A percentile compares a stretch with the other conserved stretches of the same genome.
phyloP scores from a whole-genome alignment of 371 early-diverging fungal species.

The Mortierella sp. region DNA sequence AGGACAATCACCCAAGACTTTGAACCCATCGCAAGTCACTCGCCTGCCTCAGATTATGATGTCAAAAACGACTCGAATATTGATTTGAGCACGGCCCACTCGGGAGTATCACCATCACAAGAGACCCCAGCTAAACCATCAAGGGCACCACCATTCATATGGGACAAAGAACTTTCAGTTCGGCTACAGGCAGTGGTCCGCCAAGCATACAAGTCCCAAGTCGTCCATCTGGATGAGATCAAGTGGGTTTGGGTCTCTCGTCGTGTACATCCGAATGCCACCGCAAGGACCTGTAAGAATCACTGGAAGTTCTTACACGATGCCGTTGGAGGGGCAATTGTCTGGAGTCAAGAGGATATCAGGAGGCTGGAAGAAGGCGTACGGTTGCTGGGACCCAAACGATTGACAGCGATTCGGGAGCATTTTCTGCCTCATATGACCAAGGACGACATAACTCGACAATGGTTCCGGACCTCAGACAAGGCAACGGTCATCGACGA shows the following conservation, averaged over 20 bases:
- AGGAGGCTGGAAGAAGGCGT: constrained; percentile 37
- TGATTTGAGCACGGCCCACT: too few species aligned
- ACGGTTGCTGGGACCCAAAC: constrained; percentile 35
- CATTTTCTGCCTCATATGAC: constrained; percentile 37
- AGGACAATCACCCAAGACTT: constrained; percentile 7
- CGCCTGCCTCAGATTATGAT: background rate
- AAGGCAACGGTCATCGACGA: constrained; percentile 22
- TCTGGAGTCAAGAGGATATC: constrained; percentile 32
- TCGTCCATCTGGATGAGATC: constrained; percentile 26
- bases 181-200: constrained; percentile 25
- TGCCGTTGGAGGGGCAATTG: too few species aligned
- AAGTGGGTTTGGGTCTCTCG: constrained; percentile 40
- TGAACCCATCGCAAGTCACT: background rate
- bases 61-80: background rate
- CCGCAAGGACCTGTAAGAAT: constrained; percentile 23
- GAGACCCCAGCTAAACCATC: background rate
- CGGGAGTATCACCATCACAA: background rate
- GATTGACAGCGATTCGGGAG: constrained; percentile 19
- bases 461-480: constrained; percentile 43
- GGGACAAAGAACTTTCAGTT: constrained; percentile 43
- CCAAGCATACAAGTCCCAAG: constrained; percentile 23
- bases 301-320: constrained; percentile 41
- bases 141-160: constrained; percentile 14
- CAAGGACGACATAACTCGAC: constrained; percentile 36
- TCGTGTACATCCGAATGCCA: constrained; percentile 25